Evolutionary conservation across 192 early-diverging fungal genomes (phyloP).

Genomic region (Backusella sp.): DNA sequence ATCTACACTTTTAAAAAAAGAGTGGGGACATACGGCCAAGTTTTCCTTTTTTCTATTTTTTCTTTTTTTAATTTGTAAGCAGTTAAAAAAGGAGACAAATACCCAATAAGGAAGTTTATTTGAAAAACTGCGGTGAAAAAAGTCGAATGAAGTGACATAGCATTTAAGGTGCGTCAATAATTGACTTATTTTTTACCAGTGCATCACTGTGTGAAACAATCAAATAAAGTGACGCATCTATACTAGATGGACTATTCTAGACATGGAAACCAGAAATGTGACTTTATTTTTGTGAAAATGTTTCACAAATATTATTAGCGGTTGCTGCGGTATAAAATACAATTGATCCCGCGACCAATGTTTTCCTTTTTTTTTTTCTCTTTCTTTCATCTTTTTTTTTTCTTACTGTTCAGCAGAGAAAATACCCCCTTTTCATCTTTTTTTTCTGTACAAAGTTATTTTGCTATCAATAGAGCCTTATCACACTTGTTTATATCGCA

Average conservation of each 20-base stretch:
- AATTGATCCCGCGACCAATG: neutral
- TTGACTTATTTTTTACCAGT: neutral
- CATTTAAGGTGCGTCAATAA: neutral
- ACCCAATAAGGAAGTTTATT: neutral
- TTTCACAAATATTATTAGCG: neutral
- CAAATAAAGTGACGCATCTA: neutral
- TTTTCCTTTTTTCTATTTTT: neutral
- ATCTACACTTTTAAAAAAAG: neutral
- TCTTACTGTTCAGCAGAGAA: neutral
- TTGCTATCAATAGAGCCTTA: neutral
- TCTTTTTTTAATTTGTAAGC: neutral
- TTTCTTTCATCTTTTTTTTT: neutral
- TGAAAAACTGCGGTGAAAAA: neutral
- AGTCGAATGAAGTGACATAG: neutral
- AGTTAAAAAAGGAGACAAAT: neutral
- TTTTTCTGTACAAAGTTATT: neutral
- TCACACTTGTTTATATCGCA: neutral
- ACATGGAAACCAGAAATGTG: neutral
- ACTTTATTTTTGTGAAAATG: neutral
- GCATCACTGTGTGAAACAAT: neutral
- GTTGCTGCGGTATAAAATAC: conserved; percentile 10
- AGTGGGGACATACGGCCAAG: neutral
- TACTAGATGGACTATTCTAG: neutral
- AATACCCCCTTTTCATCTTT: neutral
- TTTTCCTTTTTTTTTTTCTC: neutral